Evolutionary conservation across 768 basidiomycete genomes (phyloP).

Genomic region (Dentipellis sp.): DNA sequence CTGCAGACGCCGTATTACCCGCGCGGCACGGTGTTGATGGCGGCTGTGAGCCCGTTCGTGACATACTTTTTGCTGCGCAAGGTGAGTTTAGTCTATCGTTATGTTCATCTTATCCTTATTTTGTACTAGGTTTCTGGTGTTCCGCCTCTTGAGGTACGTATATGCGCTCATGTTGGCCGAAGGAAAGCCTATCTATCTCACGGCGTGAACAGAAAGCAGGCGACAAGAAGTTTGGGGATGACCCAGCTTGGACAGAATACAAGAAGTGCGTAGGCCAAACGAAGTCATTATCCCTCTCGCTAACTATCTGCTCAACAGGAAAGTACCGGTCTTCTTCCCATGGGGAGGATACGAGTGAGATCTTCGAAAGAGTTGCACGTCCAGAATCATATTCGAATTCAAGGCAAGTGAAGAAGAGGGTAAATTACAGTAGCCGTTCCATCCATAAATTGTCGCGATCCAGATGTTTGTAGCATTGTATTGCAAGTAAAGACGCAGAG

Average conservation of each 20-base stretch:
- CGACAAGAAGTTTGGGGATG: conserved; percentile 45
- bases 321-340: conserved; percentile 28
- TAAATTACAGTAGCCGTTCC: too few species aligned
- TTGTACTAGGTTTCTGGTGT: conserved; percentile 48
- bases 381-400: too few species aligned
- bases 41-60: conserved; percentile 50
- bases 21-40: conserved; percentile 30
- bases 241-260: conserved; percentile 49
- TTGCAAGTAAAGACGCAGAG: too few species aligned
- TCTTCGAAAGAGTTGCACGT: too few species aligned
- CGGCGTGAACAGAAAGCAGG: conserved; percentile 25
- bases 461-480: too few species aligned
- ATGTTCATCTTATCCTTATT: not conserved
- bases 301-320: conserved; percentile 12
- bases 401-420: too few species aligned
- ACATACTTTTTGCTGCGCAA: conserved; percentile 53
- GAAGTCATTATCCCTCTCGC: too few species aligned
- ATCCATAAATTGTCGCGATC: too few species aligned
- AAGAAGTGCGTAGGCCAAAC: conserved; percentile 34
- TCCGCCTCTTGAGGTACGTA: conserved; percentile 51
- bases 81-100: conserved; percentile 23
- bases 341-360: too few species aligned
- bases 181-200: not conserved
- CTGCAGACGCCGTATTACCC: conserved; percentile 40
- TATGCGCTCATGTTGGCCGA: not conserved